A percentile compares a stretch with the other conserved stretches of the same genome.
phyloP scores from a whole-genome alignment of 2,329 filamentous ascomycete genomes.

The Curvularia sp. region DNA sequence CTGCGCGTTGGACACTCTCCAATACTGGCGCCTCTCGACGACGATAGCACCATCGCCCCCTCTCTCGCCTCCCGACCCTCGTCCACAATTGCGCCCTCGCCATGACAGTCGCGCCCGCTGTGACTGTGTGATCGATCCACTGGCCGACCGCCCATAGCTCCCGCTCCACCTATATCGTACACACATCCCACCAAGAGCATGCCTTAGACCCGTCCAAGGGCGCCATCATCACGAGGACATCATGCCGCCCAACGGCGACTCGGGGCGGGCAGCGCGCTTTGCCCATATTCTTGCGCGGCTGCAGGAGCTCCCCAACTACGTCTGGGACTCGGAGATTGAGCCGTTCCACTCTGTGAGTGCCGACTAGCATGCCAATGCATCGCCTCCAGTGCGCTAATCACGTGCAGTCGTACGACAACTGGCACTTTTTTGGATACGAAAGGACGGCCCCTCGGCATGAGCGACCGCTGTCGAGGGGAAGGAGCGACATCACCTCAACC shows the following conservation, averaged over 20 bases:
- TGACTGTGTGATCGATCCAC: constrained; percentile 2
- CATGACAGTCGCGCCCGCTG: constrained; percentile 11
- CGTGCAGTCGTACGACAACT: constrained; percentile 80
- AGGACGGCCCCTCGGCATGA: constrained; percentile 26
- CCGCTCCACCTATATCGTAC: background rate
- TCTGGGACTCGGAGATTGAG: constrained; percentile 51
- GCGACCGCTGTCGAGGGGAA: constrained; percentile 36
- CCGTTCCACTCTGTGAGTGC: constrained; percentile 58
- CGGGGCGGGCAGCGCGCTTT: constrained; percentile 36
- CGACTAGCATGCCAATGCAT: background rate
- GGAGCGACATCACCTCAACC: constrained; percentile 35
- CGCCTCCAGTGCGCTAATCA: constrained; percentile 25
- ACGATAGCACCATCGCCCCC: constrained; percentile 9
- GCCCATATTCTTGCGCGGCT: constrained; percentile 47
- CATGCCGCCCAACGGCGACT: constrained; percentile 19
- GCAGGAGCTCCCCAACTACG: constrained; percentile 50
- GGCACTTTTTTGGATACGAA: constrained; percentile 63
- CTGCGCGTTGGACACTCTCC: constrained; percentile 7
- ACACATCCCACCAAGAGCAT: constrained; percentile 16
- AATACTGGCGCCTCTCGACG: constrained; percentile 1
- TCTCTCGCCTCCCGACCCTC: constrained; percentile 1
- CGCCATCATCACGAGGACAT: constrained; percentile 24
- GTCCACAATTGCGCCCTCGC: constrained; percentile 5
- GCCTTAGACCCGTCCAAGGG: constrained; percentile 3
- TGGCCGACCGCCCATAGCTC: background rate